phyloP scores from a whole-genome alignment of 2,329 filamentous ascomycete species.

The Botrytis fabae region DNA sequence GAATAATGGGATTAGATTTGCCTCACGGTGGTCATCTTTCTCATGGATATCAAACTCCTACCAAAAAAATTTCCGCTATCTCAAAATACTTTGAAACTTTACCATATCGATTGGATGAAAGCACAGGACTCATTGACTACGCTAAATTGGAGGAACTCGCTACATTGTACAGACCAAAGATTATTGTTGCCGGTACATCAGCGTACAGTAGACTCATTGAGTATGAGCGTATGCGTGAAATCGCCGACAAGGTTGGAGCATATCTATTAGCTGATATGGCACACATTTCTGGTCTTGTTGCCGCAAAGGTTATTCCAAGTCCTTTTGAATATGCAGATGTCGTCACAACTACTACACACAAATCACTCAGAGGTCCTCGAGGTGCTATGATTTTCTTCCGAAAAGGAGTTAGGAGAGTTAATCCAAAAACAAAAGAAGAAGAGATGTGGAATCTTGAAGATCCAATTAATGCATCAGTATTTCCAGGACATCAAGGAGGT shows the following conservation, averaged over 20 bases:
- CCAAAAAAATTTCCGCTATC: constrained; percentile 93
- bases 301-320: constrained; percentile 85
- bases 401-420: constrained; percentile 80
- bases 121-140: constrained; percentile 94
- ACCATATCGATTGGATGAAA: constrained; percentile 87
- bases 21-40: constrained; percentile 95
- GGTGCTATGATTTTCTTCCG: constrained; percentile 99
- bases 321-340: constrained; percentile 91
- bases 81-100: constrained; percentile 99
- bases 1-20: constrained; percentile 94
- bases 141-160: constrained; percentile 85
- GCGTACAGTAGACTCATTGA: constrained; percentile 96
- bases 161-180: constrained; percentile 87
- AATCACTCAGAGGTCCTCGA: constrained; percentile 90
- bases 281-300: constrained; percentile 92
- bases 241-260: constrained; percentile 86
- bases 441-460: constrained; percentile 86
- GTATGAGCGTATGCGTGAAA: constrained; percentile 87
- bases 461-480: constrained; percentile 94
- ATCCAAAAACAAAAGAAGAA: constrained; percentile 83
- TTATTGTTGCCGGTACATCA: constrained; percentile 91
- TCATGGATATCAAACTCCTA: constrained; percentile 95
- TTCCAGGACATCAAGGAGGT: constrained; percentile 96
- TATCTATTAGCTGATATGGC: constrained; percentile 97
- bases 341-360: constrained; percentile 97